Conservation (phyloP, 306 rosid genomes). For the Sicyos baderoa region DNA sequence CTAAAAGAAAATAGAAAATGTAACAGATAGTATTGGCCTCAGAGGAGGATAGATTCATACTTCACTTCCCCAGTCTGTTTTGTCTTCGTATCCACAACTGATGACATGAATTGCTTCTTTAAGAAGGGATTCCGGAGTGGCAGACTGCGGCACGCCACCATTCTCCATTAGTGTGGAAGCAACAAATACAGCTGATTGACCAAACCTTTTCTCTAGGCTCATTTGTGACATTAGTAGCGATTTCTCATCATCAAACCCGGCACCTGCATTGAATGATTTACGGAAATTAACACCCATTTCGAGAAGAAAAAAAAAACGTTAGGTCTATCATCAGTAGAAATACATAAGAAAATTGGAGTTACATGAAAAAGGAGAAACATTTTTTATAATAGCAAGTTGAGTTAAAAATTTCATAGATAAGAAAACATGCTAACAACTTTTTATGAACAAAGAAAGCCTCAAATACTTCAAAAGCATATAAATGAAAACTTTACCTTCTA, state of each 20-base stretch:
- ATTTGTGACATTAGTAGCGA: constrained; percentile 76
- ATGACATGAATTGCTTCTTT: constrained; percentile 98
- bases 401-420: neutral
- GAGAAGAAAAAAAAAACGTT: neutral
- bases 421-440: neutral
- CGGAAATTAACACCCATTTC: neutral
- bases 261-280: constrained; percentile 35
- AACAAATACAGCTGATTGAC: constrained; percentile 87
- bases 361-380: neutral
- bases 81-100: constrained; percentile 98
- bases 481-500: constrained; percentile 56
- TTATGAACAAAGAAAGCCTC: neutral
- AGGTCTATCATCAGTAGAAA: neutral
- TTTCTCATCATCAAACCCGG: constrained; percentile 96
- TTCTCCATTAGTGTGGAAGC: constrained; percentile 98
- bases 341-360: neutral
- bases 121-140: constrained; percentile 87
- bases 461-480: constrained; percentile 1
- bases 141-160: constrained; percentile 97
- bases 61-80: constrained; percentile 89
- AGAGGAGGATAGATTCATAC: constrained; percentile 27
- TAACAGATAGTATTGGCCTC: neutral
- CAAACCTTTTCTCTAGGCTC: constrained; percentile 97
- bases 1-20: neutral
- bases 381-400: neutral